These are phyloP conservation scores for Globisporangium echinulatum DNA, from an alignment of 352 stramenopile genomes.

Conservation along the genomic window DNA sequence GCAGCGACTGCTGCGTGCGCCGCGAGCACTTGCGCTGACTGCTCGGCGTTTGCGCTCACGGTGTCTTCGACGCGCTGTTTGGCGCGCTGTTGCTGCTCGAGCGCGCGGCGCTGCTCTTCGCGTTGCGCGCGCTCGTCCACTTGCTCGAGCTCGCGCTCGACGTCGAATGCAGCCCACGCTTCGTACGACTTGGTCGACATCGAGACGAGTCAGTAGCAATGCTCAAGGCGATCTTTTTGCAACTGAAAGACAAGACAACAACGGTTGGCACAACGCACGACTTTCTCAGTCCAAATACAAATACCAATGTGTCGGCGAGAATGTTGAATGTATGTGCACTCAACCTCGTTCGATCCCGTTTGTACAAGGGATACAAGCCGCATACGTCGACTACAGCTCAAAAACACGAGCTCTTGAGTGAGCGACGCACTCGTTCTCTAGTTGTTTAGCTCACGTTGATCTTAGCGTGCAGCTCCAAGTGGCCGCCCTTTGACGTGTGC, in stretches of 20 bases:
- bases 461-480: conserved; percentile 30
- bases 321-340: no score
- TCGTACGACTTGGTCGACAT: conserved; percentile 32
- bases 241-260: neutral
- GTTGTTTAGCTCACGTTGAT: conserved; percentile 34
- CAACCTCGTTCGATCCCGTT: no score
- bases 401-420: no score
- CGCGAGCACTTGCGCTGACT: conserved; percentile 52
- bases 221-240: neutral
- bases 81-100: conserved; percentile 26
- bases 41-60: conserved; percentile 31
- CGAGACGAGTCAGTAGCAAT: neutral
- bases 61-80: conserved; percentile 49
- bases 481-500: conserved; percentile 19
- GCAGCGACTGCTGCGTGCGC: conserved; percentile 60
- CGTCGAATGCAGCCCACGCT: conserved; percentile 58
- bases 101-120: conserved; percentile 25
- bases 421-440: no score
- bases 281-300: neutral
- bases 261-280: no score
- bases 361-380: neutral
- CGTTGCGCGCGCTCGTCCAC: conserved; percentile 34
- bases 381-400: neutral
- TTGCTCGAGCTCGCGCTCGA: conserved; percentile 53
- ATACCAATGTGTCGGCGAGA: no score